Base-by-base conservation (phyloP, 768 basidiomycete species). In the Termitomyces sp. region DNA sequence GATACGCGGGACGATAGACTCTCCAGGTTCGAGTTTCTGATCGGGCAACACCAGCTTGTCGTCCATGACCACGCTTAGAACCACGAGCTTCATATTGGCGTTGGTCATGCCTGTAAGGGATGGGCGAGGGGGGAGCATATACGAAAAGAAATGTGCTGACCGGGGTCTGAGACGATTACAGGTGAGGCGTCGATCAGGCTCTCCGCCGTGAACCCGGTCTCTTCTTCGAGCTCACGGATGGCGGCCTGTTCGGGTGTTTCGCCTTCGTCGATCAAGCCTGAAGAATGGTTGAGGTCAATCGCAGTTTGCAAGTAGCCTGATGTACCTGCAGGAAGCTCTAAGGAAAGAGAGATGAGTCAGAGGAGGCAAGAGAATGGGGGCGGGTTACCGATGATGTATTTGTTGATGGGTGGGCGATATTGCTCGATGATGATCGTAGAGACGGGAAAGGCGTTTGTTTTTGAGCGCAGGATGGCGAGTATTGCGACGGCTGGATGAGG, bases 401-500 rank as follows among this genome's bases (percentile, higher is more conserved):
- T 86, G 64, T 83, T 88, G 46, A 94, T 79, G 0, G 95, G 92
- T 0, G 96, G 94, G 26, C 96, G 85, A 69, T 88, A 98, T 68
- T 97, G 95, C 67, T 96, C 92, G 64, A 97, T 85, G 62, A 98
- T 76, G 54, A 96, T 80, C 4, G 90, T 94, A 1, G 90, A 91
- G 5, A 80, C 69, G 4, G 85, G 85, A 64, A 92, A 93, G 3
- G 83, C 79, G 59, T 81, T 77, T 8, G 81, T 83, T 69, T 84
- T 84, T 44, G 94, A 94, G 36, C 82, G 81, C 46, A 98, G 76
- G 27, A 97, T 73, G 14, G 92, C 85, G 5, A 97, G 74, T 43
- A 97, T 84, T 5, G 92, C 88, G 12, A 98, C 94, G 52, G 86
- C 95, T 94, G 53, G 14, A 34, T 26, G 37, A 29, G 41, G 18